Conservation (phyloP, 352 stramenopile species). For the Bremia lactucae region DNA sequence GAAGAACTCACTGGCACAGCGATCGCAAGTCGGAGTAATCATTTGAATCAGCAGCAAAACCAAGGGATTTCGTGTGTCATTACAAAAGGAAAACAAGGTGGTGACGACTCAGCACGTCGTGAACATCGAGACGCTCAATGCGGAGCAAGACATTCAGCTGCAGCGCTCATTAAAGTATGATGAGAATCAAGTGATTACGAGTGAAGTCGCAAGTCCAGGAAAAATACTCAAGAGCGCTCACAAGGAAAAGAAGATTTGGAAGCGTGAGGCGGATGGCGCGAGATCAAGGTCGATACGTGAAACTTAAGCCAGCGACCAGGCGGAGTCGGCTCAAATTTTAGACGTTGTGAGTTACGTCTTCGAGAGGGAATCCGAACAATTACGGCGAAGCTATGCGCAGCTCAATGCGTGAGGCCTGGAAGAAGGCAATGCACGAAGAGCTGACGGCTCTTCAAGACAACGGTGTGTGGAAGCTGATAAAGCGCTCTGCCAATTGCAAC, state of each 20-base stretch:
- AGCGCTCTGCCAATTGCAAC: too few species aligned
- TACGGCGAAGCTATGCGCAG: slow-evolving; percentile 1
- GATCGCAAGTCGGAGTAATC: too few species aligned
- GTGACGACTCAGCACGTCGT: background rate
- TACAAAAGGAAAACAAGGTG: background rate
- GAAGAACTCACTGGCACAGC: too few species aligned
- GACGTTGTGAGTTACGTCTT: background rate
- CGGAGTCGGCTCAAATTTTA: background rate
- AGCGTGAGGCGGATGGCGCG: too few species aligned
- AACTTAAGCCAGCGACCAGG: too few species aligned
- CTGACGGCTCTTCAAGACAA: background rate
- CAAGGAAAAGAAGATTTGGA: too few species aligned
- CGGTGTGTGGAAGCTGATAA: background rate
- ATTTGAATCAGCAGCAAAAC: background rate
- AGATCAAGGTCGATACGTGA: too few species aligned
- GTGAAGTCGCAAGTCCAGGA: too few species aligned
- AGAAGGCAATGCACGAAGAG: background rate
- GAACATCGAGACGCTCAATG: background rate
- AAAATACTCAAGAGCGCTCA: background rate
- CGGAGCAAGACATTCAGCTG: too few species aligned
- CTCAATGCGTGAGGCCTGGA: background rate
- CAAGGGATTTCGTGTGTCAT: background rate
- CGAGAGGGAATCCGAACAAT: background rate
- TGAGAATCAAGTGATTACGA: too few species aligned
- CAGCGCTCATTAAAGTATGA: too few species aligned